Percentiles rank a stretch among this genome's conserved stretches.
phyloP scores from a whole-genome alignment of 108 stramenopile genomes.

The Chaetoceros tenuissimus region DNA sequence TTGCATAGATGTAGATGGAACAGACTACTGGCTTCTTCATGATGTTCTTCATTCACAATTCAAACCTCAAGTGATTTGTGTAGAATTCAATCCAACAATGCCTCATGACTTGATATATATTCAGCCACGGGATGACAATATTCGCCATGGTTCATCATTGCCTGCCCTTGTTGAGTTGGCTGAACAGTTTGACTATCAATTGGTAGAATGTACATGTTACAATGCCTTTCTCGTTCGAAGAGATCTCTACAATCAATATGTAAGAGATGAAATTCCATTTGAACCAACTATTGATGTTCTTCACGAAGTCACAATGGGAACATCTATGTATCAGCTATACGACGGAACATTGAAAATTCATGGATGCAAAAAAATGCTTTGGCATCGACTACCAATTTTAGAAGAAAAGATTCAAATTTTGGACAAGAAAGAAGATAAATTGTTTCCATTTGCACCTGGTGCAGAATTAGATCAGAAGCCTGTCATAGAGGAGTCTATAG shows the following conservation, averaged over 20 bases:
- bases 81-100: constrained; percentile 84
- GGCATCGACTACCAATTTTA: constrained; percentile 64
- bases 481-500: constrained; percentile 1
- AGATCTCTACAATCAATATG: constrained; percentile 29
- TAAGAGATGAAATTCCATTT: constrained; percentile 25
- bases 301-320: constrained; percentile 65
- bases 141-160: constrained; percentile 64
- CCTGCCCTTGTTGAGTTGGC: constrained; percentile 66
- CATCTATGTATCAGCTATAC: constrained; percentile 72
- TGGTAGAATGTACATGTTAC: constrained; percentile 71
- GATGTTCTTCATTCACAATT: constrained; percentile 25
- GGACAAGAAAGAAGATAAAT: constrained; percentile 20
- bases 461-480: not conserved
- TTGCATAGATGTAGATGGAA: constrained; percentile 74
- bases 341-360: constrained; percentile 65
- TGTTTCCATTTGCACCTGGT: constrained; percentile 67
- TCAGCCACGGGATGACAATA: constrained; percentile 33
- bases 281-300: constrained; percentile 59
- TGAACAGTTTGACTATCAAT: constrained; percentile 24
- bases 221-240: constrained; percentile 69
- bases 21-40: constrained; percentile 66
- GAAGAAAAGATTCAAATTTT: constrained; percentile 56
- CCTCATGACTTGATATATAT: constrained; percentile 67
- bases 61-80: constrained; percentile 53
- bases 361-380: constrained; percentile 67